Evolutionary conservation across 768 basidiomycete species (phyloP).

Genomic region (Saitozyma sp.): DNA sequence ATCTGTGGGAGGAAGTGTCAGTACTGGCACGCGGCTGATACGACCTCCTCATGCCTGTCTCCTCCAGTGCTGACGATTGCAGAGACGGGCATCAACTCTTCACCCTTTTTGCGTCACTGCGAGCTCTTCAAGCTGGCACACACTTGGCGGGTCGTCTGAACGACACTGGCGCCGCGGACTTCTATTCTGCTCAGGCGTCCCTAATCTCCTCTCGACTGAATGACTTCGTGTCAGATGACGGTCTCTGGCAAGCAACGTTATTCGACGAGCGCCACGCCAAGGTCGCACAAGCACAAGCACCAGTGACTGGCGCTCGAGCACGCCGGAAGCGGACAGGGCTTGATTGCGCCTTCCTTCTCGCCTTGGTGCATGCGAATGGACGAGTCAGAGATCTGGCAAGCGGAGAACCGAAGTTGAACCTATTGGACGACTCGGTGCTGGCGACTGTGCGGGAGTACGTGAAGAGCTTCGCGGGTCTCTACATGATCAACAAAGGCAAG

Average conservation of each 20-base stretch:
- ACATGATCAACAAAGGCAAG: constrained; percentile 42
- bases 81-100: constrained; percentile 49
- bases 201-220: constrained; percentile 18
- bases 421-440: constrained; percentile 13
- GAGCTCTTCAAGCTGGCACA: constrained; percentile 46
- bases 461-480: constrained; percentile 45
- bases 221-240: constrained; percentile 34
- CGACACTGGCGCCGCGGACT: constrained; percentile 40
- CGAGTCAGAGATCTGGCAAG: neutral
- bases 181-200: constrained; percentile 28
- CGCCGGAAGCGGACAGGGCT: constrained; percentile 1
- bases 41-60: constrained; percentile 4
- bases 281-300: neutral
- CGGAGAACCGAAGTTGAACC: no score
- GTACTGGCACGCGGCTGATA: constrained; percentile 7
- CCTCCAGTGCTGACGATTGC: neutral
- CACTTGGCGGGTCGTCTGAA: constrained; percentile 37
- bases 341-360: constrained; percentile 49
- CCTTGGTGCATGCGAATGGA: constrained; percentile 31
- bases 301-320: neutral
- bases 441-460: constrained; percentile 43
- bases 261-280: constrained; percentile 4
- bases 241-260: neutral
- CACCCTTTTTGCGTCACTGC: constrained; percentile 41
- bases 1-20: constrained; percentile 52